A percentile compares a stretch with the other conserved stretches of the same genome.
Evolutionary conservation across 2,329 filamentous ascomycete genomes (phyloP).

Genomic region (Chaetomiaceae sp.): DNA sequence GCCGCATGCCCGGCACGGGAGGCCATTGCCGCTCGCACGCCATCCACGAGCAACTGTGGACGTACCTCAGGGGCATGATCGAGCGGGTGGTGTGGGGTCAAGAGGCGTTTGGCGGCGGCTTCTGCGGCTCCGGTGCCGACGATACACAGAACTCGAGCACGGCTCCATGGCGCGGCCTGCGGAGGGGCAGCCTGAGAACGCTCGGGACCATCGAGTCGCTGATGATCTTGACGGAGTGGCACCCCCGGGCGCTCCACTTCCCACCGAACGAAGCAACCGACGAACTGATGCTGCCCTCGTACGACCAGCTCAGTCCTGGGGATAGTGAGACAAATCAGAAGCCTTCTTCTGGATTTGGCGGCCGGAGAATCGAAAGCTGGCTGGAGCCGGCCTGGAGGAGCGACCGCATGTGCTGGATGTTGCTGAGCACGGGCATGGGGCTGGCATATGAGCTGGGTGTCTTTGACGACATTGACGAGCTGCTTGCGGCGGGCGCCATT

Average conservation of each 20-base stretch:
- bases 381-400: conserved; percentile 92
- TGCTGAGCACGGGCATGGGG: conserved; percentile 84
- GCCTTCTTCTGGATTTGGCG: conserved; percentile 61
- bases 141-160: conserved; percentile 62
- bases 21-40: conserved; percentile 79
- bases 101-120: conserved; percentile 88
- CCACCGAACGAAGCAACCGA: conserved; percentile 73
- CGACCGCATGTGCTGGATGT: conserved; percentile 97
- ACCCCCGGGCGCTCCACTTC: conserved; percentile 90
- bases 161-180: conserved; percentile 64
- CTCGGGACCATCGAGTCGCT: conserved; percentile 92
- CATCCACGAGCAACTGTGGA: conserved; percentile 95
- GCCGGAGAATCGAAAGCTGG: conserved; percentile 88
- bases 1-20: conserved; percentile 72
- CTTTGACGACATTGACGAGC: conserved; percentile 82
- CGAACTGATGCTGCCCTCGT: conserved; percentile 61
- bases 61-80: conserved; percentile 89
- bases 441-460: conserved; percentile 91
- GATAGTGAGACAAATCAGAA: conserved; percentile 41
- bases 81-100: conserved; percentile 93
- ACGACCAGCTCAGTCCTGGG: conserved; percentile 43
- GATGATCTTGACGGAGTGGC: conserved; percentile 94
- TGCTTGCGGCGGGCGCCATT: conserved; percentile 55
- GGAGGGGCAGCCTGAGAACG: conserved; percentile 77
- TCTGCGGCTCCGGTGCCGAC: conserved; percentile 66